phyloP scores from a whole-genome alignment of 1,139 yeast genomes.

The Scheffersomyces titani region DNA sequence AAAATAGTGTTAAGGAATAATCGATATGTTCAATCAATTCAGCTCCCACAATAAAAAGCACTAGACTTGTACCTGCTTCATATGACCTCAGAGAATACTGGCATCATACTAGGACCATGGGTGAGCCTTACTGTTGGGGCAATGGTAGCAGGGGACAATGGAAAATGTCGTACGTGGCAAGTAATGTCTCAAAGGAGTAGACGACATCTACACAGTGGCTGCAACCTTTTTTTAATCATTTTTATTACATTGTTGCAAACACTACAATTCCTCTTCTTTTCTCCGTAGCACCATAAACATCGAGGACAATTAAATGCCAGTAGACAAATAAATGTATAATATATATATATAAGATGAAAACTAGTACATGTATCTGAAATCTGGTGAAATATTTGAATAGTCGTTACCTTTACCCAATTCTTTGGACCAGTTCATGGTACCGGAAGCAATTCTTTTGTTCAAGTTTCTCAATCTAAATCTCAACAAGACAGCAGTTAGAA shows the following conservation, averaged over 20 bases:
- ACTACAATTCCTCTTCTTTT: background rate
- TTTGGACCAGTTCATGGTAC: conserved; percentile 53
- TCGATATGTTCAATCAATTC: background rate
- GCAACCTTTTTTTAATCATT: background rate
- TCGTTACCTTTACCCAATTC: conserved; percentile 52
- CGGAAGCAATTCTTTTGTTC: conserved; percentile 45
- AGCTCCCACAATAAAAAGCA: background rate
- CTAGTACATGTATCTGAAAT: conserved; percentile 34
- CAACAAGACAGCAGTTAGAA: conserved; percentile 38
- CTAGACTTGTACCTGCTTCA: background rate
- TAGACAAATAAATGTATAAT: background rate
- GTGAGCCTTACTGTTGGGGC: background rate
- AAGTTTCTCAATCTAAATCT: conserved; percentile 38
- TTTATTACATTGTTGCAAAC: background rate
- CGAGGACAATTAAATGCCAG: background rate
- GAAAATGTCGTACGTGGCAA: background rate
- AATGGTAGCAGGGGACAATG: background rate
- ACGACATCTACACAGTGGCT: background rate
- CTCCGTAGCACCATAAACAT: background rate
- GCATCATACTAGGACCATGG: background rate
- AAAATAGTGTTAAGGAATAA: background rate
- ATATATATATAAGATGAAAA: background rate
- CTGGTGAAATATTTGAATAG: conserved; percentile 43
- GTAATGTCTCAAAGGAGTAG: background rate
- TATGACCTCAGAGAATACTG: background rate